Evolutionary conservation across 2,329 filamentous ascomycete genomes (phyloP).

Genomic region (Thermomyces lanuginosus): DNA sequence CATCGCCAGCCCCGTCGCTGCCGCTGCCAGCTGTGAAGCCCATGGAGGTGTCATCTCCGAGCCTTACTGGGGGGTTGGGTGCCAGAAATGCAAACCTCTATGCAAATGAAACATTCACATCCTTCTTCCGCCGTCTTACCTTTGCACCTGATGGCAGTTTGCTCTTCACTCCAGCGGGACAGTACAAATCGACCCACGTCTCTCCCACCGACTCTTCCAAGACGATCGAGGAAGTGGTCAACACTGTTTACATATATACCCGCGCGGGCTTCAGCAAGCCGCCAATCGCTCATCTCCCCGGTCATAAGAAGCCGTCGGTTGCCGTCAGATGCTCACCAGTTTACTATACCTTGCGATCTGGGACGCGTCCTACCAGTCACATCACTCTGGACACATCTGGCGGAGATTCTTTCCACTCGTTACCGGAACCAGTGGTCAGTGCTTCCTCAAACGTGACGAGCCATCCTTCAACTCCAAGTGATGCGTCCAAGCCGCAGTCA

Average conservation of each 20-base stretch:
- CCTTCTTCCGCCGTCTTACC: constrained; percentile 84
- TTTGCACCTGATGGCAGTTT: constrained; percentile 93
- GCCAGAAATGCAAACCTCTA: constrained; percentile 81
- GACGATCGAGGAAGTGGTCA: constrained; percentile 69
- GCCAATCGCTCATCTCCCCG: constrained; percentile 83
- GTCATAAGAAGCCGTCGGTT: constrained; percentile 95
- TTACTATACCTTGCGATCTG: constrained; percentile 64
- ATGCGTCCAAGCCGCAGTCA: constrained; percentile 37
- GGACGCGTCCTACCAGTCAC: constrained; percentile 55
- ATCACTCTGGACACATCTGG: constrained; percentile 93
- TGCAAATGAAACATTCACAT: constrained; percentile 89
- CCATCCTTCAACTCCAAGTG: constrained; percentile 32
- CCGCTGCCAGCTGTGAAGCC: constrained; percentile 92
- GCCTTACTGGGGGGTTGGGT: constrained; percentile 43
- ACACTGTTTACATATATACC: constrained; percentile 97
- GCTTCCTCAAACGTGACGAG: constrained; percentile 18
- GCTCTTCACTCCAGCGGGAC: constrained; percentile 82
- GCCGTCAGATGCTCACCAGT: constrained; percentile 88
- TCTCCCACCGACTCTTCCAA: constrained; percentile 53
- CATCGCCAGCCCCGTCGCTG: constrained; percentile 82
- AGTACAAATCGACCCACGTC: constrained; percentile 68
- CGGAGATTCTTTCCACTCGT: constrained; percentile 58
- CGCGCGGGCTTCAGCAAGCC: constrained; percentile 92
- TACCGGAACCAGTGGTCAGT: constrained; percentile 66
- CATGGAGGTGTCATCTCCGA: constrained; percentile 71